Conservation (phyloP, 2,329 filamentous ascomycete species). For the Penicillium sp. region DNA sequence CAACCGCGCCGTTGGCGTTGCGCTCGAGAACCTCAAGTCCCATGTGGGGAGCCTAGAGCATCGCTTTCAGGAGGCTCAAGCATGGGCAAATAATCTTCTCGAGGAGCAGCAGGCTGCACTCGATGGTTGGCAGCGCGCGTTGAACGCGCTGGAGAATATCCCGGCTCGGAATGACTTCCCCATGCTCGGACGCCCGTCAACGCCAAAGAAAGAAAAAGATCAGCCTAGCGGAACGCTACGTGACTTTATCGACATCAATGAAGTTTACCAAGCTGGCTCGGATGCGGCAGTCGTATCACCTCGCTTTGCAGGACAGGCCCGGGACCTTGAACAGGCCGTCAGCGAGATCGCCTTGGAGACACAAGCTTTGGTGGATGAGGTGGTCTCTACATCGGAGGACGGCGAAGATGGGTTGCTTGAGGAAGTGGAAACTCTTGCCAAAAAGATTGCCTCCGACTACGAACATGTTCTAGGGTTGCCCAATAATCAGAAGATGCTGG, state of each 20-base stretch:
- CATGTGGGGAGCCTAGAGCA: constrained; percentile 50
- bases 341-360: constrained; percentile 62
- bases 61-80: constrained; percentile 49
- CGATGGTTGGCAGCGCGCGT: constrained; percentile 46
- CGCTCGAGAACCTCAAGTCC: constrained; percentile 70
- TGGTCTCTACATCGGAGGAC: constrained; percentile 57
- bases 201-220: constrained; percentile 46
- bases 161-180: constrained; percentile 48
- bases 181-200: constrained; percentile 44
- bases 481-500: constrained; percentile 65
- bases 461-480: constrained; percentile 72
- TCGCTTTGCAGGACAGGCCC: constrained; percentile 62
- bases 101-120: constrained; percentile 48
- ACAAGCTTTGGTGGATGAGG: constrained; percentile 37
- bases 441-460: constrained; percentile 85
- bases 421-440: constrained; percentile 82
- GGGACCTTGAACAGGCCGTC: constrained; percentile 63
- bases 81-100: constrained; percentile 48
- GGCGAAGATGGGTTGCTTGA: constrained; percentile 71
- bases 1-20: constrained; percentile 76
- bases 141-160: constrained; percentile 42
- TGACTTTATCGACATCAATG: constrained; percentile 74
- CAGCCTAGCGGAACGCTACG: constrained; percentile 62
- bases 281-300: constrained; percentile 61
- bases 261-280: constrained; percentile 70